Conservation (phyloP, 1,284 basidiomycete genomes). For the Tylopilus sp. region DNA sequence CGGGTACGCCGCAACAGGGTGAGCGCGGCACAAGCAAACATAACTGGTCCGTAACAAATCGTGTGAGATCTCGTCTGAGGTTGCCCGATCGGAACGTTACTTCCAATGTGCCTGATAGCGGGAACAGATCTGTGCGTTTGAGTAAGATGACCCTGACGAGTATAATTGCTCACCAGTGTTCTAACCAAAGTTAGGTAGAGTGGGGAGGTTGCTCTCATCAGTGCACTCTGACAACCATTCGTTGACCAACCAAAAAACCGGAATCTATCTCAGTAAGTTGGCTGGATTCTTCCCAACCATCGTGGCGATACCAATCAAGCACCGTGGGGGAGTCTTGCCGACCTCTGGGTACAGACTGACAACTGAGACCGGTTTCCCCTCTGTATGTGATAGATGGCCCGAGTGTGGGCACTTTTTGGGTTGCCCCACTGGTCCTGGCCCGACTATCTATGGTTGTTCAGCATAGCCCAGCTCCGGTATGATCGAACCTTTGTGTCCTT, state of each 20-base stretch:
- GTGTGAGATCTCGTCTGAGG: slow-evolving; percentile 30
- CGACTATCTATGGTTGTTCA: slow-evolving; percentile 13
- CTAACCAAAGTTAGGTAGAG: slow-evolving; percentile 35
- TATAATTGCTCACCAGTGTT: slow-evolving; percentile 14
- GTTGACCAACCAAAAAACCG: slow-evolving; percentile 19
- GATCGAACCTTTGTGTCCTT: slow-evolving; percentile 26
- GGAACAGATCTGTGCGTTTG: slow-evolving; percentile 26
- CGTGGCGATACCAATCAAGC: slow-evolving; percentile 27
- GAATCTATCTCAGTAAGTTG: slow-evolving; percentile 18
- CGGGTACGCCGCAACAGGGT: slow-evolving; percentile 30
- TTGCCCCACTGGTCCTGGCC: slow-evolving; percentile 3
- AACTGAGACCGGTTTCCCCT: slow-evolving; percentile 20
- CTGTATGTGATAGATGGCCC: slow-evolving; percentile 5
- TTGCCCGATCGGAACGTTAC: slow-evolving; percentile 28
- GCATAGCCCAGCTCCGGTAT: slow-evolving; percentile 32
- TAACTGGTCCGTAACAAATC: slow-evolving; percentile 28
- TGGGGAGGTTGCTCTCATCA: slow-evolving; percentile 16
- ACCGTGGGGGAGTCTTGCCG: slow-evolving; percentile 11
- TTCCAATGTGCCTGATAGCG: slow-evolving; percentile 29
- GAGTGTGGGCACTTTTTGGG: slow-evolving; percentile 14
- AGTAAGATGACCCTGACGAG: slow-evolving; percentile 30
- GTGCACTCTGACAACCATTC: slow-evolving; percentile 9
- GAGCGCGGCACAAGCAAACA: slow-evolving; percentile 32
- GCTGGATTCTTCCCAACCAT: slow-evolving; percentile 16
- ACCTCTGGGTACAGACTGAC: slow-evolving; percentile 11